phyloP scores from a whole-genome alignment of 306 rosid species.

The Carpinus fangiana region DNA sequence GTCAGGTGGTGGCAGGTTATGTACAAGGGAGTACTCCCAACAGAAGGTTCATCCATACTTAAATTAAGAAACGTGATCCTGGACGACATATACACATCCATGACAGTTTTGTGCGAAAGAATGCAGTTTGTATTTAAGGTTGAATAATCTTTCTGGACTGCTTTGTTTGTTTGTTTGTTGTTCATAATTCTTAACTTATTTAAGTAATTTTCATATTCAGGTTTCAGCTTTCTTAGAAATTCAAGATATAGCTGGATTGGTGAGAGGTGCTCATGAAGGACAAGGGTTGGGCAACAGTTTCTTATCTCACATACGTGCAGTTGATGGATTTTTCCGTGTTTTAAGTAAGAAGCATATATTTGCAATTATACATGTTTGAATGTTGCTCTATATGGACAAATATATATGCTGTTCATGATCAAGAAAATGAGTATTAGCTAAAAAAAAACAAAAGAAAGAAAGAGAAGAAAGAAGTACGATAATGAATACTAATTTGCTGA shows the following conservation, averaged over 20 bases:
- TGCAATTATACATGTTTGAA: not conserved
- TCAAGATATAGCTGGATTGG: constrained; percentile 96
- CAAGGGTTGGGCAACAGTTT: constrained; percentile 98
- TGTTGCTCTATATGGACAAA: not conserved
- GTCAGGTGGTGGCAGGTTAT: not conserved
- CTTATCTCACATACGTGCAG: constrained; percentile 97
- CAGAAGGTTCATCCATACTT: not conserved
- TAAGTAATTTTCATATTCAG: constrained; percentile 38
- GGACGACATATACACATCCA: not conserved
- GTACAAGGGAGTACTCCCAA: not conserved
- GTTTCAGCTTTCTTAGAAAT: constrained; percentile 93
- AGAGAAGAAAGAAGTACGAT: not conserved
- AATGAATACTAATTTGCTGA: not conserved
- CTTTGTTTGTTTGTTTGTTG: constrained; percentile 4
- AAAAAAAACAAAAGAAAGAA: not conserved
- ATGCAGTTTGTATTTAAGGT: not conserved
- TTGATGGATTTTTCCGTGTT: constrained; percentile 96
- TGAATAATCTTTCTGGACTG: constrained; percentile 4
- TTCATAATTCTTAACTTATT: not conserved
- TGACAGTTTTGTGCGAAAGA: constrained; percentile 1
- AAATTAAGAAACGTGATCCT: not conserved
- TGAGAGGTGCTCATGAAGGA: constrained; percentile 95
- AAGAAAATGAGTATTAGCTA: not conserved
- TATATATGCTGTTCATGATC: not conserved
- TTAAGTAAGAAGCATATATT: constrained; percentile 60